Base-by-base conservation (phyloP, 306 rosid genomes). In the Geum urbanum region DNA sequence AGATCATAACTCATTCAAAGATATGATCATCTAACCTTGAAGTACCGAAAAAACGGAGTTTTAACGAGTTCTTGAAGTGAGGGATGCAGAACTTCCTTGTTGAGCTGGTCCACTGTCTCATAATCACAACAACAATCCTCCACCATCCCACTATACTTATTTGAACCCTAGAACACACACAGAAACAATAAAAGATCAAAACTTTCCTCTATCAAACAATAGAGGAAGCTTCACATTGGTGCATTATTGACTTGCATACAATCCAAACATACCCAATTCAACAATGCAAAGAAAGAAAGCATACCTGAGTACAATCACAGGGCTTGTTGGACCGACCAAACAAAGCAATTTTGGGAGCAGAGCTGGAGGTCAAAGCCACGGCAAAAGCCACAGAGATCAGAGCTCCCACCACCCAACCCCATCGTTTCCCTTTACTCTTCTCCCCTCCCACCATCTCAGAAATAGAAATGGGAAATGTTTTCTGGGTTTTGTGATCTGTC, bases 261-360 rank as follows among this genome's bases (percentile, higher is more conserved):
- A 58, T 14, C 35, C 63, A 58, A 7, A 18, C 20, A 58, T 32
- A 24, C 64, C 64, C 44, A 35, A 14, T 35, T 59, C 44, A 59
- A 32, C 64, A 59, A 35, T 59, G 44, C 6, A 13, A 35, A 27
- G 14, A 4, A 70, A 54, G 54, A 43, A 80, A 71, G 56, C 79
- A 45, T 79, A 94, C 97, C 88, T 76, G 74, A 59, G 88, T 73
- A 82, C 97, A 94, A 8, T 12, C 84, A 47, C 97, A 91, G 35
- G 91, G 85, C 83, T 79, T 82, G 4, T 72, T 79, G 24, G 80
- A 79, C 11, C 74, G 81, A 51, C 96, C 89, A 66, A 75, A 84
- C 2, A 84, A 84, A 58, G 90, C 74, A 51, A 80, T 76, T 37
- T 41, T 67, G 3, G 89, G 75, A 49, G 84, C 78, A 54, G 85